Evolutionary conservation across 2,329 filamentous ascomycete genomes (phyloP), one percentile per base, ranked within the genome.

Genomic region (Trichoderma aggressivum): DNA sequence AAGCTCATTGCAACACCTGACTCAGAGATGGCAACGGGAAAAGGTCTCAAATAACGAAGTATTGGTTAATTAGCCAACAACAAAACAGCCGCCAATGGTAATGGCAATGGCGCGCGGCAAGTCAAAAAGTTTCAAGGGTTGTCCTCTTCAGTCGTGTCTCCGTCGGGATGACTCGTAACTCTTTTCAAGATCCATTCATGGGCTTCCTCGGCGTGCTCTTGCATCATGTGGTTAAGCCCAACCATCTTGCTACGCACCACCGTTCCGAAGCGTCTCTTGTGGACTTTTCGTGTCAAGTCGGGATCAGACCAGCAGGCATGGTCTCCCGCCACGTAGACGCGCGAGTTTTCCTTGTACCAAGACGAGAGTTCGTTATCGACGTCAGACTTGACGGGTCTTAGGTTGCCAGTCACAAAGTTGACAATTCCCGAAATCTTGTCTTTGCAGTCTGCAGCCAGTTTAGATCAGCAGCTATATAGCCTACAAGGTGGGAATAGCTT

Each of bases 321-420:
- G 72, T 91, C 86, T 30, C 86, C 83, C 2, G 91, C 88, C 21
- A 98, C 92, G 76, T 91, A 97, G 60, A 98, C 91, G 4, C 89
- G 86, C 0, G 93, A 96, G 80, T 94, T 90, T 75, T 89, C 86
- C 78, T 91, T 92, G 81, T 97, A 98, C 95, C 95, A 98, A 28
- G 85, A 84, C 1, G 90, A 91, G 1, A 94, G 85, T 72, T 86
- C 85, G n/a, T 88, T 86, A 71, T 97, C 92, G 32, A 89, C 88
- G 74, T 96, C 94, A 39, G 93, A 92, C 77, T 90, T 91, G 75
- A 97, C 89, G 1, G 93, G 91, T 14, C 93, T 90, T 21, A 98
- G 86, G 34, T 88, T 89, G 70, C 92, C 91, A 28, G 90, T 89
- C 21, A 97, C 91, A 78, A 97, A 97, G 73, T 92, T 94, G 74